Base-by-base conservation (phyloP, 2,329 filamentous ascomycete genomes). In the Venturia effusa region DNA sequence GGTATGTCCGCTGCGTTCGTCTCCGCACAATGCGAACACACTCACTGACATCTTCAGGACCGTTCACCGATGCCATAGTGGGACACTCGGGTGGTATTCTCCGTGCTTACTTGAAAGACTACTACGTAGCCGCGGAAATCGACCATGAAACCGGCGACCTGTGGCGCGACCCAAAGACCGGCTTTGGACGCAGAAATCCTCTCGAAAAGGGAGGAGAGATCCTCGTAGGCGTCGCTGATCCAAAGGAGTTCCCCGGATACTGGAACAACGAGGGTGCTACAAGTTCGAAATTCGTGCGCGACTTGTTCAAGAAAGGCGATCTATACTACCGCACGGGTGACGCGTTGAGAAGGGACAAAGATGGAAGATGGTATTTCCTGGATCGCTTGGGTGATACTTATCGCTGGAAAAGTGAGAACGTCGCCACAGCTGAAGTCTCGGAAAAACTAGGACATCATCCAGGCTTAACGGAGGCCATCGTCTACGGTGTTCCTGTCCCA, bases 151-250 rank as follows among this genome's bases (percentile, higher is more conserved):
- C 86, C 0, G 87, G 85, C 8, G 85, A 87, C 45, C 84, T 91
- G 61, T 77, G 80, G 63, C 81, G 88, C 17, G 83, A 91, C 70
- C 79, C 84, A 0, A 80, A 81, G 68, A 90, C 88, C 0, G 88
- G 88, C 0, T 88, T 89, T 66, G 88, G 83, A 0, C 77, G 76
- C 37, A 81, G 87, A 34, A 80, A 82, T 61, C 74, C 84, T 0
- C 89, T 88, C 70, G 83, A 85, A 17, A 79, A 84, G 51, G 88
- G 88, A 3, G 88, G 89, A n/a, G 89, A 93, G 74, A 88, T 92
- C 17, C 75, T 92, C 34, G 83, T 90, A n/a, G 75, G 79, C 0
- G 78, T 88, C 19, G 80, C 84, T 0, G 76, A 79, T 60, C 80
- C 83, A 55, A 75, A 81, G 13, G 77, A 77, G 8, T 92, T 89